Conservation (phyloP, 2,329 filamentous ascomycete species). For the Dothiorella sarmentorum region DNA sequence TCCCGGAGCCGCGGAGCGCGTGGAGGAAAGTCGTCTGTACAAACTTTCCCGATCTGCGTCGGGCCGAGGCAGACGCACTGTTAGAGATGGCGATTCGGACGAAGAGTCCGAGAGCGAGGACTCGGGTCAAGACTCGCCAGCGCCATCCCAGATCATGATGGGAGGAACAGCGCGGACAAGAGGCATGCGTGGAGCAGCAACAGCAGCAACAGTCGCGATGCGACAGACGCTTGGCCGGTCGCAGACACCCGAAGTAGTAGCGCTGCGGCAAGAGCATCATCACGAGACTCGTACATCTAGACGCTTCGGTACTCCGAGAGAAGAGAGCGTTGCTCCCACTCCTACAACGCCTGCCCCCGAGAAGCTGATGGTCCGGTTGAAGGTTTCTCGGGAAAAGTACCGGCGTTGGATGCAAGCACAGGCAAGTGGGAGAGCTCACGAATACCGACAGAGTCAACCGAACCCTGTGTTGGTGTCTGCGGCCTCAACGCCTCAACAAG, state of each 20-base stretch:
- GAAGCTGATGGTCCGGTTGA: slow-evolving; percentile 65
- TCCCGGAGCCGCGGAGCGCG: slow-evolving; percentile 73
- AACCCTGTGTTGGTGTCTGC: slow-evolving; percentile 47
- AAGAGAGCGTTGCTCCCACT: slow-evolving; percentile 73
- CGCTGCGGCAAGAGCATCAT: slow-evolving; percentile 46
- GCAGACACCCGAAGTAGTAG: slow-evolving; percentile 74
- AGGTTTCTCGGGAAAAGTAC: slow-evolving; percentile 68
- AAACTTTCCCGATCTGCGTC: slow-evolving; percentile 53
- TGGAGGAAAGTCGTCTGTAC: slow-evolving; percentile 84
- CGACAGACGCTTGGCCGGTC: slow-evolving; percentile 71
- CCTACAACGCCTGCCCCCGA: slow-evolving; percentile 38
- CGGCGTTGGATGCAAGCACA: slow-evolving; percentile 61
- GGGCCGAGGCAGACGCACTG: slow-evolving; percentile 51
- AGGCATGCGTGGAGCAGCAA: slow-evolving; percentile 84
- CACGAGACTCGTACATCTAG: slow-evolving; percentile 70
- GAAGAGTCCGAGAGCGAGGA: slow-evolving; percentile 93
- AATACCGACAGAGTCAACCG: slow-evolving; percentile 39
- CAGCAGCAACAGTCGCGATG: slow-evolving; percentile 83
- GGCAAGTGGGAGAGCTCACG: slow-evolving; percentile 39
- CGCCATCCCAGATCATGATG: slow-evolving; percentile 62
- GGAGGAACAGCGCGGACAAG: slow-evolving; percentile 79
- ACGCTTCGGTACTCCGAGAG: slow-evolving; percentile 61
- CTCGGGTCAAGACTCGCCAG: slow-evolving; percentile 81
- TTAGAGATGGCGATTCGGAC: slow-evolving; percentile 67
- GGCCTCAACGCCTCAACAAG: slow-evolving; percentile 45